phyloP scores from a whole-genome alignment of 2,329 filamentous ascomycete species.

The Emericellopsis cladophorae region DNA sequence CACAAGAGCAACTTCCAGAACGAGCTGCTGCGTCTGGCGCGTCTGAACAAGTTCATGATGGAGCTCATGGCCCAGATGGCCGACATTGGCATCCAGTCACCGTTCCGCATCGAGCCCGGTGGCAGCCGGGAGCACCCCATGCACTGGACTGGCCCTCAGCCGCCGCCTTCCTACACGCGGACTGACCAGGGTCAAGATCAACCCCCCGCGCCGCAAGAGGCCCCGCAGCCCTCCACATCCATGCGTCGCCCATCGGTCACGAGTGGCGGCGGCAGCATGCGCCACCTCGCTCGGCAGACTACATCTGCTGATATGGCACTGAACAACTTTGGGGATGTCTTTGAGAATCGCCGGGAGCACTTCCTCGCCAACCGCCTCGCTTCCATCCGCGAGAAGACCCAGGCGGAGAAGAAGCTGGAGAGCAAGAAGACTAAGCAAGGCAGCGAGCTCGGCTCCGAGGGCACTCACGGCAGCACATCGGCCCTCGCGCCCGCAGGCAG shows the following conservation, averaged over 20 bases:
- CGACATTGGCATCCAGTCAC: slow-evolving; percentile 74
- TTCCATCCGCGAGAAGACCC: slow-evolving; percentile 23
- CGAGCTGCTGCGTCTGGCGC: slow-evolving; percentile 75
- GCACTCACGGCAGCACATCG: slow-evolving; percentile 14
- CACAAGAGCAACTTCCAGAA: slow-evolving; percentile 98
- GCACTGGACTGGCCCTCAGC: slow-evolving; percentile 29
- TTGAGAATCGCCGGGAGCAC: slow-evolving; percentile 25
- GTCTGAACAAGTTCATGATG: slow-evolving; percentile 89
- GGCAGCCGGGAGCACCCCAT: slow-evolving; percentile 57
- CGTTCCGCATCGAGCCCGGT: slow-evolving; percentile 47
- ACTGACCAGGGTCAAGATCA: slow-evolving; percentile 1
- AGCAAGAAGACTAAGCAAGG: slow-evolving; percentile 6
- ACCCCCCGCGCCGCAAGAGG: not conserved
- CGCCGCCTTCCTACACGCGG: slow-evolving; percentile 21
- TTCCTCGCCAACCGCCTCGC: slow-evolving; percentile 20
- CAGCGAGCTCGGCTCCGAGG: slow-evolving; percentile 2
- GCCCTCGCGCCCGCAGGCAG: slow-evolving; percentile 11
- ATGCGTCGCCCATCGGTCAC: slow-evolving; percentile 5
- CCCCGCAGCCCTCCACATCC: slow-evolving; percentile 1
- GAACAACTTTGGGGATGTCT: slow-evolving; percentile 32
- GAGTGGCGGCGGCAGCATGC: slow-evolving; percentile 6
- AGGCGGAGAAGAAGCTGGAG: slow-evolving; percentile 12
- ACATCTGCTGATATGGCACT: slow-evolving; percentile 16
- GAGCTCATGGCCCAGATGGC: slow-evolving; percentile 81
- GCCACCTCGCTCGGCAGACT: slow-evolving; percentile 5